Percentiles rank a stretch among this genome's conserved stretches.
Conservation (phyloP, 331 rosid genomes). For the Saraca asoca region DNA sequence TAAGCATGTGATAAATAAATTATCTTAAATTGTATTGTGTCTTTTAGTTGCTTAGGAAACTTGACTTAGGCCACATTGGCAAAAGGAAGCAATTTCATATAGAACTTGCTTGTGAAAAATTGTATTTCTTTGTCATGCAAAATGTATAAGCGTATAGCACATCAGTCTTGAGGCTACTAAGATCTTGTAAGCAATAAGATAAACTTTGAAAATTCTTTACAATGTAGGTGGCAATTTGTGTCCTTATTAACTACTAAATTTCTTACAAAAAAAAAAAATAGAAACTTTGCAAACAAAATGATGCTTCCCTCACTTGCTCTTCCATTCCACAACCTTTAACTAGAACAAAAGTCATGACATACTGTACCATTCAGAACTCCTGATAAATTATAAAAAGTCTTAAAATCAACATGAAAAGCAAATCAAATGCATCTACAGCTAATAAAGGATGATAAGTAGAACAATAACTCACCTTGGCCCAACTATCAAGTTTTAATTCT, state of each 20-base stretch:
- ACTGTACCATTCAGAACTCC: background rate
- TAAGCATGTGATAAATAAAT: background rate
- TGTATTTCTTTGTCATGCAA: no score
- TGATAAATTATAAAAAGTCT: background rate
- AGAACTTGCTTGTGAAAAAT: no score
- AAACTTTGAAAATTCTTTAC: no score
- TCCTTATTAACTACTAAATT: no score
- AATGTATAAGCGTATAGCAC: no score
- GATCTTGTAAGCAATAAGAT: no score
- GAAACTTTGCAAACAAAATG: background rate
- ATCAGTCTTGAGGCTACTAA: no score
- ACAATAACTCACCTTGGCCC: constrained; percentile 71
- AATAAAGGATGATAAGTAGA: background rate
- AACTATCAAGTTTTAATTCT: constrained; percentile 53
- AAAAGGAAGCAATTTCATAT: no score
- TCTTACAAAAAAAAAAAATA: no score
- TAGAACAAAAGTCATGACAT: background rate
- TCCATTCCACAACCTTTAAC: no score
- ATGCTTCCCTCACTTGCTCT: background rate
- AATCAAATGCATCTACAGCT: constrained; percentile 1
- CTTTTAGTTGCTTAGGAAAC: background rate
- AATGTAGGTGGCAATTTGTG: no score
- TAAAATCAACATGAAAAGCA: background rate
- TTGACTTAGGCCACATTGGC: no score
- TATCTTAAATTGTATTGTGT: background rate